A percentile compares a stretch with the other conserved stretches of the same genome.
Conservation (phyloP, 371 early-diverging fungal genomes). For the Rhizopus stolonifer region DNA sequence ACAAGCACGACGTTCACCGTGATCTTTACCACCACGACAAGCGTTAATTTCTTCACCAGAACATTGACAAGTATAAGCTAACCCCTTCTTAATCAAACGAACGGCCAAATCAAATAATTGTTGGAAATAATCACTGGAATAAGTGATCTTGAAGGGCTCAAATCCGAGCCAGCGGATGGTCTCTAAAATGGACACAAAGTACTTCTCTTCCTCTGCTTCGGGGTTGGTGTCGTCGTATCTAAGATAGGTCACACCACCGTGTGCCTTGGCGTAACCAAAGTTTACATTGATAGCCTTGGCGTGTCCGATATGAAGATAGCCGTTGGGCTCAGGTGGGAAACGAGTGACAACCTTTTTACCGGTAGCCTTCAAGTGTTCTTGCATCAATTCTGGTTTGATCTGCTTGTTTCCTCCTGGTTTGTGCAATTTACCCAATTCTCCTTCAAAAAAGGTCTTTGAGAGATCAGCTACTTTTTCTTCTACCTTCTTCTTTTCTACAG, state of each 20-base stretch:
- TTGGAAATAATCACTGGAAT: slow-evolving; percentile 98
- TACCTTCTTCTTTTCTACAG: slow-evolving; percentile 46
- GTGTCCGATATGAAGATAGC: slow-evolving; percentile 99
- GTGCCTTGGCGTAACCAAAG: slow-evolving; percentile 96
- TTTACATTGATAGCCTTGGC: slow-evolving; percentile 99
- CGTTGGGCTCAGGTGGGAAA: slow-evolving; percentile 99
- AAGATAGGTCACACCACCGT: slow-evolving; percentile 92
- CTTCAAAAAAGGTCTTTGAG: slow-evolving; percentile 78
- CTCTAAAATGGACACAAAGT: slow-evolving; percentile 95
- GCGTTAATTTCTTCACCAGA: slow-evolving; percentile 92
- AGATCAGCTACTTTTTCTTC: slow-evolving; percentile 25
- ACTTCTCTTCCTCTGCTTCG: slow-evolving; percentile 95
- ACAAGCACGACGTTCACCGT: slow-evolving; percentile 88
- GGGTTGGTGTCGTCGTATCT: slow-evolving; percentile 99
- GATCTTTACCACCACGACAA: slow-evolving; percentile 88
- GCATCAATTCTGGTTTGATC: slow-evolving; percentile 89
- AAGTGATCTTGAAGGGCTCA: slow-evolving; percentile 91
- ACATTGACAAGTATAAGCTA: slow-evolving; percentile 98
- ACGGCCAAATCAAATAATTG: slow-evolving; percentile 90
- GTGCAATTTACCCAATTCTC: slow-evolving; percentile 92
- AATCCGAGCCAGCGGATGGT: slow-evolving; percentile 98
- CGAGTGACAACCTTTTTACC: slow-evolving; percentile 96
- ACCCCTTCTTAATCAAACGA: slow-evolving; percentile 86
- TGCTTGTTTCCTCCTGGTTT: slow-evolving; percentile 98
- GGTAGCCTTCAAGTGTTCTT: slow-evolving; percentile 92